Percentiles rank a stretch among this genome's conserved stretches.
Conservation (phyloP, 768 basidiomycete species). For the Tricholoma terreum region DNA sequence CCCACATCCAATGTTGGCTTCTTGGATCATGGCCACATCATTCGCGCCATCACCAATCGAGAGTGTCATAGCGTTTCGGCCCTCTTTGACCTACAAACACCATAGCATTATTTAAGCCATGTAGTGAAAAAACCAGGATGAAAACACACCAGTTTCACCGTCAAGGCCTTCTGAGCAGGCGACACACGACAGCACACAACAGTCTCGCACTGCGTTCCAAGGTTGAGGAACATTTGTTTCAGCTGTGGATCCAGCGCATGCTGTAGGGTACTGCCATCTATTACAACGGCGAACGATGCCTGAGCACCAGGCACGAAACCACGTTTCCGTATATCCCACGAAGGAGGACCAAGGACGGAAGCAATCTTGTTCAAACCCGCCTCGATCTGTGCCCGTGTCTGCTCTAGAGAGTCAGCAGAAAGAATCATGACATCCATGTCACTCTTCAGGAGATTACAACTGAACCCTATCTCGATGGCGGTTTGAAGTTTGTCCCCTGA, state of each 20-base stretch:
- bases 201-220: conserved; percentile 95
- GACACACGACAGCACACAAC: conserved; percentile 98
- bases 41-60: conserved; percentile 98
- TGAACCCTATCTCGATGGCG: conserved; percentile 97
- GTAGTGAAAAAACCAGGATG: background rate
- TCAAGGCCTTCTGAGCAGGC: conserved; percentile 96
- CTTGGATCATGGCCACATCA: conserved; percentile 99
- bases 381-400: conserved; percentile 83
- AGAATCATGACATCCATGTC: conserved; percentile 98
- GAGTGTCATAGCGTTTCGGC: conserved; percentile 91
- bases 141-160: conserved; percentile 77
- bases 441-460: conserved; percentile 89
- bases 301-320: conserved; percentile 65
- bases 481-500: conserved; percentile 95
- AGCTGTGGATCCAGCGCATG: conserved; percentile 75
- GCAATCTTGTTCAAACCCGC: conserved; percentile 94
- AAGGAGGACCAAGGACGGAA: conserved; percentile 75
- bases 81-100: conserved; percentile 79
- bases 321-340: conserved; percentile 54
- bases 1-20: conserved; percentile 97
- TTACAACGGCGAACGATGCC: conserved; percentile 89
- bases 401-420: conserved; percentile 75
- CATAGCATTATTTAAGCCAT: background rate
- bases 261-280: conserved; percentile 90
- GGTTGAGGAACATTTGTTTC: conserved; percentile 84